Conservation (phyloP, 768 basidiomycete species). For the Hericium coralloides region DNA sequence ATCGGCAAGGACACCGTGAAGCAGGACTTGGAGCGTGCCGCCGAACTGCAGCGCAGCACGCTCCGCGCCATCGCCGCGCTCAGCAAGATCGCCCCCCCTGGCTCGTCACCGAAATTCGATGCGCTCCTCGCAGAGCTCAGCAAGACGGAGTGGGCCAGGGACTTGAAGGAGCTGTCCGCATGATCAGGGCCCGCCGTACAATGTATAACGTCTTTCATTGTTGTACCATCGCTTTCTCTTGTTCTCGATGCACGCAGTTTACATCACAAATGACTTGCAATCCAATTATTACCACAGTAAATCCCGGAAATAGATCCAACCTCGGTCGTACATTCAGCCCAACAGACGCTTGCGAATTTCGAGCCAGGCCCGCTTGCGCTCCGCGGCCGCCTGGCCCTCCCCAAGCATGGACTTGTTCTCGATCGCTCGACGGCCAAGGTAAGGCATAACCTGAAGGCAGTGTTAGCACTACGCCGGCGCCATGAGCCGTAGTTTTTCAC, state of each 20-base stretch:
- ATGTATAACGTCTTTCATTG: not conserved
- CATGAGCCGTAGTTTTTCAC: slow-evolving; percentile 23
- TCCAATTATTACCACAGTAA: not conserved
- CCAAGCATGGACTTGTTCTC: slow-evolving; percentile 91
- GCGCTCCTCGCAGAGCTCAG: slow-evolving; percentile 66
- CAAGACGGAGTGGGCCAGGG: slow-evolving; percentile 59
- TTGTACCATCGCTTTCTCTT: not conserved
- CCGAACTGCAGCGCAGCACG: slow-evolving; percentile 87
- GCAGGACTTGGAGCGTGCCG: slow-evolving; percentile 79
- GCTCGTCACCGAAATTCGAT: slow-evolving; percentile 68
- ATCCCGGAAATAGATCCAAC: not conserved
- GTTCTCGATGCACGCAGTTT: too few species aligned
- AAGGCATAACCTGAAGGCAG: slow-evolving; percentile 68
- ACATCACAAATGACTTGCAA: not conserved
- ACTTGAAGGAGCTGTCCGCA: slow-evolving; percentile 50
- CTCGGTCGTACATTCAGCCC: not conserved
- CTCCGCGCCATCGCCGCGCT: slow-evolving; percentile 82
- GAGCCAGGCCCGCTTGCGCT: slow-evolving; percentile 42
- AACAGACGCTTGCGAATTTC: not conserved
- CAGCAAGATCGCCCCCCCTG: slow-evolving; percentile 61
- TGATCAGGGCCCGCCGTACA: not conserved
- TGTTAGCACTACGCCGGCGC: slow-evolving; percentile 6
- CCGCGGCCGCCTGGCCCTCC: slow-evolving; percentile 54
- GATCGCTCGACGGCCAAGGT: slow-evolving; percentile 77
- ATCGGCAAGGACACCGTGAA: slow-evolving; percentile 95